Evolutionary conservation across 2,329 filamentous ascomycete genomes (phyloP).

Genomic region (Pseudocercospora eumusae): DNA sequence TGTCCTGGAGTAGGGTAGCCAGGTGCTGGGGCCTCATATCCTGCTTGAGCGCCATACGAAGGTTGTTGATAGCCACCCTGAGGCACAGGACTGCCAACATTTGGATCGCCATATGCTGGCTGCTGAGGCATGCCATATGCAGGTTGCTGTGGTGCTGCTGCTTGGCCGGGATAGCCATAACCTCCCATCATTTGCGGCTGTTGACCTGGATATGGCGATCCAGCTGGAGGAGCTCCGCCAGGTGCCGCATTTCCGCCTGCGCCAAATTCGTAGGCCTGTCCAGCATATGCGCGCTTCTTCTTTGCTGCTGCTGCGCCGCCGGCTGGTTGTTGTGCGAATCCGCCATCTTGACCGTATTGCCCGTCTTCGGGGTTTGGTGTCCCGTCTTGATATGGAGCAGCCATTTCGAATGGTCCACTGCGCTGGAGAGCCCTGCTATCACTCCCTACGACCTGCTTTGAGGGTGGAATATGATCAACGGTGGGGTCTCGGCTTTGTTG

Average conservation of each 20-base stretch:
- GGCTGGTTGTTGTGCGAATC: constrained; percentile 28
- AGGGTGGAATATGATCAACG: background rate
- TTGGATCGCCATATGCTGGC: constrained; percentile 34
- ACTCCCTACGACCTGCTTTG: background rate
- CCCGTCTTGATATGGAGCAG: constrained; percentile 26
- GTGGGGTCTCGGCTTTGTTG: constrained; percentile 3
- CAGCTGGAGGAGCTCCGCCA: constrained; percentile 46
- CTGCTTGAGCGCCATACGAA: constrained; percentile 52
- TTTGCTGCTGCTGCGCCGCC: constrained; percentile 50
- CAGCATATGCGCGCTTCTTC: constrained; percentile 94
- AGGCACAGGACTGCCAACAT: constrained; percentile 25
- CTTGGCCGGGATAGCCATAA: constrained; percentile 49
- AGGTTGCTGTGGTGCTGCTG: constrained; percentile 33
- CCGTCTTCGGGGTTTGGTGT: constrained; percentile 22
- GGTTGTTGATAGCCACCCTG: constrained; percentile 28
- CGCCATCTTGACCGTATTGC: constrained; percentile 30
- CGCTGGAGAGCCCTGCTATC: background rate
- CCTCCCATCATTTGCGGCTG: constrained; percentile 35
- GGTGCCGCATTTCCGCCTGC: constrained; percentile 71
- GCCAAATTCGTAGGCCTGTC: constrained; percentile 90
- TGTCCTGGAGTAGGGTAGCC: constrained; percentile 26
- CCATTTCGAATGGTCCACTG: constrained; percentile 17
- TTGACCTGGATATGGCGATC: constrained; percentile 47
- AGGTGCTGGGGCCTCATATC: constrained; percentile 63
- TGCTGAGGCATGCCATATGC: constrained; percentile 40